Conservation (phyloP, 495 filamentous ascomycete genomes). For the Penicillium flavigenum region DNA sequence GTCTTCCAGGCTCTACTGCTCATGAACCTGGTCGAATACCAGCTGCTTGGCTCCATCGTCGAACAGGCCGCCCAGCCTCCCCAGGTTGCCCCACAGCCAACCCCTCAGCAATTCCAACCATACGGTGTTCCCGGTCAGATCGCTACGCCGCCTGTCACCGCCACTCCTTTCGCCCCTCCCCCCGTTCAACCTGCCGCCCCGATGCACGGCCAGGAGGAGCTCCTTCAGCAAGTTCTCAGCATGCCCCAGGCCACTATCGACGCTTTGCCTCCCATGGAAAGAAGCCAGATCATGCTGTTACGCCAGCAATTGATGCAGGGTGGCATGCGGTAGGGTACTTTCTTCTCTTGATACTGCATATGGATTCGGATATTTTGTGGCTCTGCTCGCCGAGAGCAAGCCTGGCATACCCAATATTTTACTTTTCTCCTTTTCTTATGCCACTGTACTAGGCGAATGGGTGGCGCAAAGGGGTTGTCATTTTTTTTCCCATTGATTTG, state of each 20-base stretch:
- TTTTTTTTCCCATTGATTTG: slow-evolving; percentile 7
- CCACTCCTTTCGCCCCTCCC: slow-evolving; percentile 54
- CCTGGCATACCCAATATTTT: background rate
- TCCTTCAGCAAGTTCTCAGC: slow-evolving; percentile 71
- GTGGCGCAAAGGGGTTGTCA: slow-evolving; percentile 11
- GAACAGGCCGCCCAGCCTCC: slow-evolving; percentile 50
- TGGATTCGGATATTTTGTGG: background rate
- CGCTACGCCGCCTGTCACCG: slow-evolving; percentile 59
- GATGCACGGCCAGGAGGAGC: slow-evolving; percentile 58
- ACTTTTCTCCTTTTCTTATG: slow-evolving; percentile 4
- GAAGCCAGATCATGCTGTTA: slow-evolving; percentile 73
- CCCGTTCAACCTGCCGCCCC: slow-evolving; percentile 43
- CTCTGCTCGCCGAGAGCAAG: background rate
- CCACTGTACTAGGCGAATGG: slow-evolving; percentile 7
- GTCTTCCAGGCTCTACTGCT: slow-evolving; percentile 94
- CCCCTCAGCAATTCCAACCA: slow-evolving; percentile 34
- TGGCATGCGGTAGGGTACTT: slow-evolving; percentile 37
- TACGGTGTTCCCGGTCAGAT: slow-evolving; percentile 43
- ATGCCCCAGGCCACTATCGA: slow-evolving; percentile 77
- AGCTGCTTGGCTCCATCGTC: slow-evolving; percentile 55
- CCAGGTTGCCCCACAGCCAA: slow-evolving; percentile 32
- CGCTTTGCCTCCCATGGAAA: slow-evolving; percentile 66
- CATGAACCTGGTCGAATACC: slow-evolving; percentile 84
- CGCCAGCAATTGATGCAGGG: slow-evolving; percentile 55
- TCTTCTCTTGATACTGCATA: background rate